Percentiles rank a stretch among this genome's conserved stretches.
These are phyloP conservation scores for Arthrobotrys megalospora DNA, from an alignment of 2,329 filamentous ascomycete genomes.

Conservation along the genomic window DNA sequence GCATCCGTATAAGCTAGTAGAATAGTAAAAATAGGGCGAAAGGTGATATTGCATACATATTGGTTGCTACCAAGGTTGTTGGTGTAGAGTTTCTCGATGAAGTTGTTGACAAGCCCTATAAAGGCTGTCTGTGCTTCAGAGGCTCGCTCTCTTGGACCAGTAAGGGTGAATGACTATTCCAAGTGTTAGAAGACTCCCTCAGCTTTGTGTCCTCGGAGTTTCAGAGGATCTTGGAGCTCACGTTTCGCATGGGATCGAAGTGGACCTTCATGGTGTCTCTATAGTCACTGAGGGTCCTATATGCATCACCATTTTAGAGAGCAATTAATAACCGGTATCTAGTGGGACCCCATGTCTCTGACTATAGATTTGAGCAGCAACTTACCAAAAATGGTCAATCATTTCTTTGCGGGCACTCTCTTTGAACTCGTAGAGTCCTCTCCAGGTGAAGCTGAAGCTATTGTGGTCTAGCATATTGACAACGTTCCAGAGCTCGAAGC, in stretches of 20 bases:
- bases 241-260: constrained; percentile 48
- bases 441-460: constrained; percentile 55
- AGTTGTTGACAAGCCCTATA: constrained; percentile 26
- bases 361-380: background rate
- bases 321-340: background rate
- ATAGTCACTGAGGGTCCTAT: constrained; percentile 40
- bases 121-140: constrained; percentile 37
- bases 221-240: background rate
- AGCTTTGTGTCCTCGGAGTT: background rate
- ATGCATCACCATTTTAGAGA: background rate
- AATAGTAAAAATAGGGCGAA: background rate
- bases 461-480: constrained; percentile 42
- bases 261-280: constrained; percentile 45
- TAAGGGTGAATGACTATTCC: constrained; percentile 48
- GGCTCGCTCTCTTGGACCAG: constrained; percentile 30
- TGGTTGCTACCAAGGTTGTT: constrained; percentile 10
- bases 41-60: constrained; percentile 30
- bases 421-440: constrained; percentile 56
- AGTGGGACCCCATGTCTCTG: background rate
- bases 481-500: background rate
- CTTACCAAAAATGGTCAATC: constrained; percentile 49
- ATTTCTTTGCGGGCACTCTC: constrained; percentile 45
- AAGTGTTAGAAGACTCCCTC: constrained; percentile 1
- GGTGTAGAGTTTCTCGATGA: constrained; percentile 36
- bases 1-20: background rate